These are phyloP conservation scores for Metrosideros polymorpha DNA, from an alignment of 441 rosid genomes.

Conservation along the genomic window DNA sequence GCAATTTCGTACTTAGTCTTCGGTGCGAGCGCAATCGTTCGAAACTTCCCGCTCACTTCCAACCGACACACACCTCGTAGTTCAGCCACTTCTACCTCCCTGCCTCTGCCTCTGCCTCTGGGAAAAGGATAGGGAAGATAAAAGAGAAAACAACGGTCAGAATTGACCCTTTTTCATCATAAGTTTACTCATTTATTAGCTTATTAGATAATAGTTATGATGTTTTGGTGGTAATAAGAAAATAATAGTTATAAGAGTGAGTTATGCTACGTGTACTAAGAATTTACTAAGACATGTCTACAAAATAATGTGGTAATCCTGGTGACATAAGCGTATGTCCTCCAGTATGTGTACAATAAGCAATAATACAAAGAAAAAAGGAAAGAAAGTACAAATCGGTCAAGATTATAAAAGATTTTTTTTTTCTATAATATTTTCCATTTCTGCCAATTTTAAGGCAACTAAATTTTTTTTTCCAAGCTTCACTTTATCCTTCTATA, in stretches of 20 bases:
- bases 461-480: background rate
- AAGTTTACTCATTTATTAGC: background rate
- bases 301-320: background rate
- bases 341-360: background rate
- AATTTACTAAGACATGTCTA: background rate
- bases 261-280: background rate
- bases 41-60: background rate
- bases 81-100: background rate
- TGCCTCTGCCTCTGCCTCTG: too few relatives aligned
- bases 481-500: rapidly evolving
- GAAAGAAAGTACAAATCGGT: background rate
- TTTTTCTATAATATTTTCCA: background rate
- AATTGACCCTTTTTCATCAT: background rate
- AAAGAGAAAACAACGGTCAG: background rate
- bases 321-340: background rate
- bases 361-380: background rate
- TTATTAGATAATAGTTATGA: background rate
- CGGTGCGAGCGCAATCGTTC: background rate
- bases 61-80: background rate
- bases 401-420: too few relatives aligned
- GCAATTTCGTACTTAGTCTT: background rate
- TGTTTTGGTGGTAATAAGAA: background rate
- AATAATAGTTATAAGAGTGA: rapidly evolving
- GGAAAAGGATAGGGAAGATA: background rate
- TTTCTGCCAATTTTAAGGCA: background rate